A percentile compares a stretch with the other conserved stretches of the same genome.
Evolutionary conservation across 768 basidiomycete species (phyloP).

Genomic region (Kwoniella dejecticola): DNA sequence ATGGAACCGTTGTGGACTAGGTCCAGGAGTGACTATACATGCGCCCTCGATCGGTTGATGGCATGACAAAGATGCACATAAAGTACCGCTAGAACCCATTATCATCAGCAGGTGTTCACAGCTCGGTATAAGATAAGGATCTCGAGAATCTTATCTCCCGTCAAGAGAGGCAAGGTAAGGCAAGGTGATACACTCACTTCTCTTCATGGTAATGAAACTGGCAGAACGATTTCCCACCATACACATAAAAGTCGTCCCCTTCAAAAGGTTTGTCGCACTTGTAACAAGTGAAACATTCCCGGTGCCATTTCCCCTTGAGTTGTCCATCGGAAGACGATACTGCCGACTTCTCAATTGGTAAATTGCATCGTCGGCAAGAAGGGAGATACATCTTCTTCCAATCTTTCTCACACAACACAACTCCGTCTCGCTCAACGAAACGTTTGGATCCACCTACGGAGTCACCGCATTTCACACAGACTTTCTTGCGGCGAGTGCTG

Average conservation of each 20-base stretch:
- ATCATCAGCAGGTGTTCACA: neutral
- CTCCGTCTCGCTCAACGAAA: constrained; percentile 72
- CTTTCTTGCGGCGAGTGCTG: constrained; percentile 37
- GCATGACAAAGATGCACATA: constrained; percentile 77
- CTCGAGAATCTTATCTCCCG: neutral
- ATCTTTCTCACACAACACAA: constrained; percentile 82
- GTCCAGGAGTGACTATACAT: constrained; percentile 70
- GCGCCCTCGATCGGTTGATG: constrained; percentile 90
- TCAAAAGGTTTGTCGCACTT: constrained; percentile 86
- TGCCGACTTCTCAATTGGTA: constrained; percentile 86
- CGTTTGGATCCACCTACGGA: constrained; percentile 70
- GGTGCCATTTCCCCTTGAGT: constrained; percentile 92
- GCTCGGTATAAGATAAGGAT: neutral
- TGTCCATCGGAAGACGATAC: constrained; percentile 91
- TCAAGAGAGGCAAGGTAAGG: neutral
- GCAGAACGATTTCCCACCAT: constrained; percentile 85
- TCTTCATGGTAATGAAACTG: constrained; percentile 90
- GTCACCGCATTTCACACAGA: constrained; percentile 70
- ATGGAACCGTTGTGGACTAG: constrained; percentile 78
- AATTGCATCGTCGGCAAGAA: constrained; percentile 84
- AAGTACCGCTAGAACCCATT: constrained; percentile 61
- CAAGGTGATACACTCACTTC: constrained; percentile 59
- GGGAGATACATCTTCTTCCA: constrained; percentile 98
- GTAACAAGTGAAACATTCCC: constrained; percentile 85
- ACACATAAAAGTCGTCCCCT: constrained; percentile 87